phyloP scores from a whole-genome alignment of 495 filamentous ascomycete genomes.

The Eremomyces bilateralis region DNA sequence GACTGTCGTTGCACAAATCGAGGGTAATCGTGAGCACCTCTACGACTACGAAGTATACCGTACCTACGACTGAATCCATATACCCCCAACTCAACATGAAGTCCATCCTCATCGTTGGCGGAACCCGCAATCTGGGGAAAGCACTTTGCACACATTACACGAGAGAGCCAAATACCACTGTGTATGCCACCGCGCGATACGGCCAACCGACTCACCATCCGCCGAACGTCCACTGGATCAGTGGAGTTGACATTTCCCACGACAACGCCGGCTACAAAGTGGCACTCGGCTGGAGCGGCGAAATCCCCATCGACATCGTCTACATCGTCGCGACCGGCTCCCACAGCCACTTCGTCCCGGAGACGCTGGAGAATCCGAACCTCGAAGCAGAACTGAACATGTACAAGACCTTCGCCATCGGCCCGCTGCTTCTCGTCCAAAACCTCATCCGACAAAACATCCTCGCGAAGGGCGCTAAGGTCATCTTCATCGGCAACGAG shows the following conservation, averaged over 20 bases:
- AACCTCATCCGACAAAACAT: constrained; percentile 31
- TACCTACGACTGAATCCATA: neutral
- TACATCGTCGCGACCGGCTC: too few relatives aligned
- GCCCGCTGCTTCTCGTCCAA: constrained; percentile 43
- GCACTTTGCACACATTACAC: constrained; percentile 37
- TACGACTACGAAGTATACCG: too few relatives aligned
- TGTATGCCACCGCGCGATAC: constrained; percentile 24
- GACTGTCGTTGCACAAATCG: too few relatives aligned
- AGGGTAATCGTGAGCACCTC: too few relatives aligned
- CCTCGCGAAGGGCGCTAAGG: constrained; percentile 28
- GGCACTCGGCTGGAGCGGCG: constrained; percentile 18
- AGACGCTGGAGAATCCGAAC: constrained; percentile 37
- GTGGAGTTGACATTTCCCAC: constrained; percentile 21
- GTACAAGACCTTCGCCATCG: constrained; percentile 48
- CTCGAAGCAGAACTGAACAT: constrained; percentile 44
- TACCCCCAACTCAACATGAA: constrained; percentile 16
- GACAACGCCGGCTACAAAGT: constrained; percentile 12
- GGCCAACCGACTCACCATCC: constrained; percentile 10
- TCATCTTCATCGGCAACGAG: constrained; percentile 46
- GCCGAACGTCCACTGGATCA: constrained; percentile 17
- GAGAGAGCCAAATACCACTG: constrained; percentile 26
- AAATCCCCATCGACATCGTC: constrained; percentile 28
- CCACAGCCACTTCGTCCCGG: constrained; percentile 45
- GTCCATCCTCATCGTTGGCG: constrained; percentile 40
- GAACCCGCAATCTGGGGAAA: constrained; percentile 42